A percentile compares a stretch with the other conserved stretches of the same genome.
Evolutionary conservation across 1,284 basidiomycete species (phyloP).

Genomic region (Phylloporus sp.): DNA sequence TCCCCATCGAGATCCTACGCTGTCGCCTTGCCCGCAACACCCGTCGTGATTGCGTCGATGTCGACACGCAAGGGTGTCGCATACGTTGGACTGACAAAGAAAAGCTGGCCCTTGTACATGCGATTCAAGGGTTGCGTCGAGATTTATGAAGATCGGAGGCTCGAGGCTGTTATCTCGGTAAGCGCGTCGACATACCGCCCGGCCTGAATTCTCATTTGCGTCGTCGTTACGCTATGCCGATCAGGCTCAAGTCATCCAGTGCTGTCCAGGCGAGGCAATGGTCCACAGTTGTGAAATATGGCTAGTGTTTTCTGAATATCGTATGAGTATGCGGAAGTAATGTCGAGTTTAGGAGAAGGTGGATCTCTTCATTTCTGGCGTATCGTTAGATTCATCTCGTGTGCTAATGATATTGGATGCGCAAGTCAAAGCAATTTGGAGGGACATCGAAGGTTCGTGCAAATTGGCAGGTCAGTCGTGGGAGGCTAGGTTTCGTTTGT

Average conservation of each 20-base stretch:
- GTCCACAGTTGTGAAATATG: no score
- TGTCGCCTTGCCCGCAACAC: constrained; percentile 14
- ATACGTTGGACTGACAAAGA: constrained; percentile 55
- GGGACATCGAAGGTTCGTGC: constrained; percentile 86
- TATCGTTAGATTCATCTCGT: neutral
- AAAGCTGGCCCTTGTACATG: no score
- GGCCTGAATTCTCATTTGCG: no score
- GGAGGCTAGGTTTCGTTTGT: neutral
- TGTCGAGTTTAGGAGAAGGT: constrained; percentile 43
- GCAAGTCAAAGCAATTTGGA: constrained; percentile 80
- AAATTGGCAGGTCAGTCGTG: constrained; percentile 65
- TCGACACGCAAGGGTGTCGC: constrained; percentile 68
- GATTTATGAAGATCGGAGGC: constrained; percentile 42
- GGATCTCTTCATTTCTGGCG: constrained; percentile 10
- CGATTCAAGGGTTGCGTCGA: no score
- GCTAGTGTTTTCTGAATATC: no score
- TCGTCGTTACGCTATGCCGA: no score
- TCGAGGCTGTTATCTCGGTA: constrained; percentile 63
- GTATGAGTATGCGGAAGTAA: no score
- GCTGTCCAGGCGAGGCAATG: no score
- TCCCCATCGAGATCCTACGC: constrained; percentile 60
- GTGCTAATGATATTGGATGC: constrained; percentile 55
- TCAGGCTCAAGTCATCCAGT: no score
- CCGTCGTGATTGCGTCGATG: constrained; percentile 36
- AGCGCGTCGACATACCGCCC: no score